phyloP scores from a whole-genome alignment of 805 yeast species.

The Ogataea trehalophila region DNA sequence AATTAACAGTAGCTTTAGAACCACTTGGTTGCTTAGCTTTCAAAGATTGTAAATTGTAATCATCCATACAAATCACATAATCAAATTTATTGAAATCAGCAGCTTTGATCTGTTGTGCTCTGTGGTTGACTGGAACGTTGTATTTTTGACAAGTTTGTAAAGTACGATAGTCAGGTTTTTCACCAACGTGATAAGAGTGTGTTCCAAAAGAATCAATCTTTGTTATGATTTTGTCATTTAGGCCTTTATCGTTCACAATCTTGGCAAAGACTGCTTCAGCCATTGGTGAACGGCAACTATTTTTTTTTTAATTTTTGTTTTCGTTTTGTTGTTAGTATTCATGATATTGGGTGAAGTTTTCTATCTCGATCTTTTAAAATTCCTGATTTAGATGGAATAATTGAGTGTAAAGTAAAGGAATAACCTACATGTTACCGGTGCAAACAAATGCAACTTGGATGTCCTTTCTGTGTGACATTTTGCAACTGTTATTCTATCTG shows the following conservation, averaged over 20 bases:
- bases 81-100: constrained; percentile 55
- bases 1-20: constrained; percentile 43
- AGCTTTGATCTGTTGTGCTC: constrained; percentile 61
- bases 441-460: constrained; percentile 78
- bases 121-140: constrained; percentile 70
- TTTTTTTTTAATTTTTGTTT: background rate
- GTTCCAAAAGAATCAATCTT: constrained; percentile 87
- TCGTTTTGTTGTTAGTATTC: background rate
- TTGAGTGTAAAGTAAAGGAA: background rate
- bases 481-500: too few species aligned
- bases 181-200: constrained; percentile 79
- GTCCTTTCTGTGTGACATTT: constrained; percentile 4
- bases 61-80: constrained; percentile 69
- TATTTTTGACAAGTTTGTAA: constrained; percentile 61
- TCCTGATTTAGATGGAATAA: background rate
- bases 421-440: constrained; percentile 80
- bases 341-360: background rate
- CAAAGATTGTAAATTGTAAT: constrained; percentile 50
- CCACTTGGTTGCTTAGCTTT: constrained; percentile 48
- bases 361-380: too few species aligned
- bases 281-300: constrained; percentile 94
- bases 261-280: constrained; percentile 89
- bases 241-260: constrained; percentile 49
- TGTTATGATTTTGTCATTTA: constrained; percentile 35
- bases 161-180: constrained; percentile 74